Percentiles rank a stretch among this genome's conserved stretches.
Conservation (phyloP, 163 green algal genomes). For the Chlamydomonas reinhardtii region DNA sequence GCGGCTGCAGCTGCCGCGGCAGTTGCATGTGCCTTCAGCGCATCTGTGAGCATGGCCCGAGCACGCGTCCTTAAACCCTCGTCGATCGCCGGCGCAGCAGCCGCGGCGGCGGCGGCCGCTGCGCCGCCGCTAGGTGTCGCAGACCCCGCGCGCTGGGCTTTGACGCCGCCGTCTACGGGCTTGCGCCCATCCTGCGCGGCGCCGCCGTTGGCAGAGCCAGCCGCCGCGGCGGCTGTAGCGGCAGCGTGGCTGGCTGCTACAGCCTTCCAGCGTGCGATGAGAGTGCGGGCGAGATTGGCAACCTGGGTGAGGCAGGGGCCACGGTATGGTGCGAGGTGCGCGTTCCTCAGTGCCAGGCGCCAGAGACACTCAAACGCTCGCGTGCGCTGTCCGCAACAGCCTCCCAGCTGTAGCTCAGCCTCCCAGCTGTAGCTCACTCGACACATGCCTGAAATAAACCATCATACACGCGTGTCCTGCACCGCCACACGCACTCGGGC, state of each 20-base stretch:
- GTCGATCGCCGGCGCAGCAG: background rate
- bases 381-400: no score
- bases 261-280: conserved; percentile 33
- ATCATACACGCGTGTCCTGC: no score
- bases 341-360: no score
- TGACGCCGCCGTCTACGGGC: no score
- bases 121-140: background rate
- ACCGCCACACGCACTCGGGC: no score
- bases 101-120: background rate
- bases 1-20: conserved; percentile 17
- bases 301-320: background rate
- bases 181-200: background rate
- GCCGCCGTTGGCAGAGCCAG: background rate
- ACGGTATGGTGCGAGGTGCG: no score
- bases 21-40: background rate
- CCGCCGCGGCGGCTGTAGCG: background rate
- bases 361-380: no score
- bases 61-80: conserved; percentile 4
- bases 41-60: background rate
- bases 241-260: background rate
- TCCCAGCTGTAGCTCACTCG: no score
- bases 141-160: background rate
- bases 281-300: background rate
- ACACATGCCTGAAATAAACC: no score
- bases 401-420: no score